phyloP scores from a whole-genome alignment of 208 protist species.

The Jaenimonas drosophilae region DNA sequence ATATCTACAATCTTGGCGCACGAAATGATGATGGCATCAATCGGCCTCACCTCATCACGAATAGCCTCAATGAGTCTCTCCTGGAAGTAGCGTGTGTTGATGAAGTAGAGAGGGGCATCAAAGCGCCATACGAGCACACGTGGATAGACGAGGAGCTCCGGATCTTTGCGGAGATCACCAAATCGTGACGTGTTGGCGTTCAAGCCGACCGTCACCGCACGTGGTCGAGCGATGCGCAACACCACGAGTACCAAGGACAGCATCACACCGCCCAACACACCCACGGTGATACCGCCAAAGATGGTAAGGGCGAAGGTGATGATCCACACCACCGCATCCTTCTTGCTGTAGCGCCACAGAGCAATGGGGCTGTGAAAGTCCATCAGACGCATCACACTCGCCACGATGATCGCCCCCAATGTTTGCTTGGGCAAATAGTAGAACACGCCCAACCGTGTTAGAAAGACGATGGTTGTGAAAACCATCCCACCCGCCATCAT shows the following conservation, averaged over 20 bases:
- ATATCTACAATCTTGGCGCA: constrained; percentile 45
- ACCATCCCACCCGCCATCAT: constrained; percentile 22
- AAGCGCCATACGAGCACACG: constrained; percentile 53
- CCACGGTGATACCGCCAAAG: constrained; percentile 34
- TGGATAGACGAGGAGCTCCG: constrained; percentile 52
- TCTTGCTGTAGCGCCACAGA: constrained; percentile 36
- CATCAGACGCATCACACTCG: constrained; percentile 35
- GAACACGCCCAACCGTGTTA: constrained; percentile 34
- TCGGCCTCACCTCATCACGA: constrained; percentile 25
- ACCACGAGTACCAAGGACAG: constrained; percentile 46
- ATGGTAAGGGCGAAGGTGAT: constrained; percentile 43
- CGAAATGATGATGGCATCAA: constrained; percentile 37
- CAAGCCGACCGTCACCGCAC: constrained; percentile 38
- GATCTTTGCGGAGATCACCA: constrained; percentile 38
- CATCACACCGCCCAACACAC: constrained; percentile 34
- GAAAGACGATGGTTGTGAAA: constrained; percentile 28
- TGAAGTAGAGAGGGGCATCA: constrained; percentile 45
- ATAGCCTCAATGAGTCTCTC: constrained; percentile 22
- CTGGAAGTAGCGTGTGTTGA: constrained; percentile 41
- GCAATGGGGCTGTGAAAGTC: constrained; percentile 25
- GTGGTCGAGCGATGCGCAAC: constrained; percentile 40
- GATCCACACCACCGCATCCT: constrained; percentile 43
- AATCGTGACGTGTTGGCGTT: constrained; percentile 35
- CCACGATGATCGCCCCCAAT: constrained; percentile 33
- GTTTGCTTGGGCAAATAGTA: constrained; percentile 55